Conservation (phyloP, 2,329 filamentous ascomycete species). For the Immersiporthe knoxdaviesiana region DNA sequence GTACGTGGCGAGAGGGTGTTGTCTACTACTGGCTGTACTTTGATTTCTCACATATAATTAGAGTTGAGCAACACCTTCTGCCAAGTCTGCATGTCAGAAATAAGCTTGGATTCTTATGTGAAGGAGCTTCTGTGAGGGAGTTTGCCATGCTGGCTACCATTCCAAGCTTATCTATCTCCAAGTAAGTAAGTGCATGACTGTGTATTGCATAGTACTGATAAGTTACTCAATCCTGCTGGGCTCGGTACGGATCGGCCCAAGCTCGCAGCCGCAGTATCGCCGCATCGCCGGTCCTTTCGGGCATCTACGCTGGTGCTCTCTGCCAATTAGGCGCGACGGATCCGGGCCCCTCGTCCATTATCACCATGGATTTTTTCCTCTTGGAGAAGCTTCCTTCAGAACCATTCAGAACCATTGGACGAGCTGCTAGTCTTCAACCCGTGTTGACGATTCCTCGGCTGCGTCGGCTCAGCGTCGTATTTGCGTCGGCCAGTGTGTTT, state of each 20-base stretch:
- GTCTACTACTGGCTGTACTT: too few species aligned
- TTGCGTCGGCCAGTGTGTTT: background rate
- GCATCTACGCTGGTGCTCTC: too few species aligned
- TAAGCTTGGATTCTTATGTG: background rate
- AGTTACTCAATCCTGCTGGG: too few species aligned
- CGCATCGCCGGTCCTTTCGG: background rate
- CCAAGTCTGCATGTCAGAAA: background rate
- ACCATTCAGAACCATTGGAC: too few species aligned
- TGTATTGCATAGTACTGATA: too few species aligned
- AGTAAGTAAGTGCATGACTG: too few species aligned
- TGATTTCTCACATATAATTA: background rate
- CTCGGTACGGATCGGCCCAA: background rate
- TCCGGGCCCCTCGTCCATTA: background rate
- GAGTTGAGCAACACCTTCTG: background rate
- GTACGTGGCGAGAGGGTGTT: too few species aligned
- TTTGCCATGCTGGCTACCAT: too few species aligned
- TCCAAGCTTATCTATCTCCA: too few species aligned
- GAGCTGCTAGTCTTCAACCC: background rate
- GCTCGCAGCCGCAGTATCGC: slow-evolving; percentile 4
- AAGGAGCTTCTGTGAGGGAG: background rate
- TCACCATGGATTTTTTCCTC: too few species aligned
- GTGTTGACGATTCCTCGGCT: background rate
- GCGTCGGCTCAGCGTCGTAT: background rate
- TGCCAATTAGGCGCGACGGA: background rate
- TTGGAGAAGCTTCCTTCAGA: background rate